A percentile compares a stretch with the other conserved stretches of the same genome.
Conservation (phyloP, 306 rosid species). For the Vigna reflexopilosa region DNA sequence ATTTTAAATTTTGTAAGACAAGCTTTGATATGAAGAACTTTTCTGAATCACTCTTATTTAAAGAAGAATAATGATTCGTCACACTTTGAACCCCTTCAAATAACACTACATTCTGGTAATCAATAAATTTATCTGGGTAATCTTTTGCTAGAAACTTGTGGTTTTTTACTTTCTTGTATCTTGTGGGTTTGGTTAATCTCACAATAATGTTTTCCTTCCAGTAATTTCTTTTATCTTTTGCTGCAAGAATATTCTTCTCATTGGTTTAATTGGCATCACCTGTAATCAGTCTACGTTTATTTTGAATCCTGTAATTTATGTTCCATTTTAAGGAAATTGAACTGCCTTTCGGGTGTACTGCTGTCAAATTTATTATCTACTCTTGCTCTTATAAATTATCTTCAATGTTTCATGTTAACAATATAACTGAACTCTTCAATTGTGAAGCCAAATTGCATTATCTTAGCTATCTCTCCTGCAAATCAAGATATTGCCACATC, state of each 20-base stretch:
- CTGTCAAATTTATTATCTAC: conserved; percentile 15
- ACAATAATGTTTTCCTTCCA: conserved; percentile 12
- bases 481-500: conserved; percentile 99
- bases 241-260: not conserved
- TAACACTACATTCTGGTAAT: conserved; percentile 4
- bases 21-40: too few relatives aligned
- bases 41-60: not conserved
- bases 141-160: conserved; percentile 10
- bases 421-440: conserved; percentile 53
- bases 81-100: conserved; percentile 13
- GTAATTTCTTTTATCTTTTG: conserved; percentile 10
- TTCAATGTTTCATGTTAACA: conserved; percentile 9
- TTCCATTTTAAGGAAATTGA: conserved; percentile 9
- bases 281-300: not conserved
- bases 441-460: conserved; percentile 94
- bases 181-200: conserved; percentile 2
- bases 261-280: not conserved
- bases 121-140: conserved; percentile 5
- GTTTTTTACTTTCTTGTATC: conserved; percentile 28
- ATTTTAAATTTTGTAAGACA: conserved; percentile 3
- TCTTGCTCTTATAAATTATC: not conserved
- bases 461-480: conserved; percentile 98
- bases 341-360: conserved; percentile 19
- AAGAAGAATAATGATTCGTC: conserved; percentile 19
- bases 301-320: not conserved